phyloP scores from a whole-genome alignment of 2,329 filamentous ascomycete species.

The Bipolaris gigantea region DNA sequence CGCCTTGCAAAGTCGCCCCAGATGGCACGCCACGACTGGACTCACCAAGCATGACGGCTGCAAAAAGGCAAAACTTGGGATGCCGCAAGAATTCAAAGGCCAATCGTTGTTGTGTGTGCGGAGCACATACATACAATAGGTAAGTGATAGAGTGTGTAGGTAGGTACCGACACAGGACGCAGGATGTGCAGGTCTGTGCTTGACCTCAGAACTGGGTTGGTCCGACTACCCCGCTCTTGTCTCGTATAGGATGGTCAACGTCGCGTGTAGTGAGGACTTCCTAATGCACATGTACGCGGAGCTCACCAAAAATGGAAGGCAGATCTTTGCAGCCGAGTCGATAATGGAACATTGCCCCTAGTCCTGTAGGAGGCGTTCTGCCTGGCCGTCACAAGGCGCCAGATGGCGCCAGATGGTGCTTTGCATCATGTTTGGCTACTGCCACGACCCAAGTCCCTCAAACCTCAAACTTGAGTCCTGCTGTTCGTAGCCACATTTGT shows the following conservation, averaged over 20 bases:
- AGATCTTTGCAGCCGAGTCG: not conserved
- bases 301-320: constrained; percentile 2
- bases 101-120: not conserved
- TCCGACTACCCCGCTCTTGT: constrained; percentile 7
- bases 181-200: constrained; percentile 12
- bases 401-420: not conserved
- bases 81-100: not conserved
- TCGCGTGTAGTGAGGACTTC: constrained; percentile 4
- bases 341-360: not conserved
- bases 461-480: constrained; percentile 43
- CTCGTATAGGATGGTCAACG: constrained; percentile 5
- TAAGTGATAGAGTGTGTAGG: not conserved
- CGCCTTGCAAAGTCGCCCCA: not conserved
- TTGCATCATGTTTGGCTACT: not conserved
- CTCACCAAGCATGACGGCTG: not conserved
- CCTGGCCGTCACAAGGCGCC: not conserved
- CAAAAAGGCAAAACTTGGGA: not conserved
- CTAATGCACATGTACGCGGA: constrained; percentile 3
- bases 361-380: not conserved
- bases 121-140: too few species aligned
- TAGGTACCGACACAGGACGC: not conserved
- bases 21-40: not conserved
- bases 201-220: constrained; percentile 13
- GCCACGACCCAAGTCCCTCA: constrained; percentile 23
- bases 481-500: constrained; percentile 58